Evolutionary conservation across 148 eudicot genomes (phyloP), one percentile per base, ranked within the genome.

Genomic region (Rhododendron simsii): DNA sequence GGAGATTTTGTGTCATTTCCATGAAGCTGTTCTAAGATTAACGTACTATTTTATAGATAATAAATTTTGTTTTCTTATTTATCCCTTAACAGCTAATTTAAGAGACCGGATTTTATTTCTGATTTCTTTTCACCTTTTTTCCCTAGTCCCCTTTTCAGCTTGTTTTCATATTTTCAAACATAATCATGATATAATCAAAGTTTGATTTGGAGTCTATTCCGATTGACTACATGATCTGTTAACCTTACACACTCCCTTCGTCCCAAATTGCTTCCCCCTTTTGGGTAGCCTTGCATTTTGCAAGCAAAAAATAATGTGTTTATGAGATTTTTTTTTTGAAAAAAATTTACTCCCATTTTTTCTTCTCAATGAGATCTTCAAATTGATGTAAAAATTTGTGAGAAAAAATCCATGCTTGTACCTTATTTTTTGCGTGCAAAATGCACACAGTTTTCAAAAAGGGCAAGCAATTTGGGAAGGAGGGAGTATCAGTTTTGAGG

Each of bases 151-250:
- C 3, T 10, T 50, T 50, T 50, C 14, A 50, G 53, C 53, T 50
- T 50, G 53, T 50, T 2, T 50, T 50, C 53, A 50, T 50, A 44
- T 78, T 10, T 14, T 41, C 45, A 41, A 41, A 41, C 7, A 41
- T 41, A 41, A 41, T 41, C 45, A 41, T 41, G 45, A 41, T 41
- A 41, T 41, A 5, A 41, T 41, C 16, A 28, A 20, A 47, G 81
- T 79, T 79, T n/a, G 37, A 50, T 80, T 37, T 79, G 57, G 57
- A 48, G 57, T 80, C 89, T 85, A 89, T 53, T 83, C 26, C 73
- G 21, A 23, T 44, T 33, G 9, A n/a, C 71, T 3, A n/a, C 71
- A n/a, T n/a, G 28, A 91, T 90, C 89, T 21, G 85, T 28, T 20
- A 48, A 30, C 65, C 65, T 51, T 30, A 80, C n/a, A 23, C 15